Evolutionary conservation across 2,329 filamentous ascomycete species (phyloP).

Genomic region (Fusarium tupiense): DNA sequence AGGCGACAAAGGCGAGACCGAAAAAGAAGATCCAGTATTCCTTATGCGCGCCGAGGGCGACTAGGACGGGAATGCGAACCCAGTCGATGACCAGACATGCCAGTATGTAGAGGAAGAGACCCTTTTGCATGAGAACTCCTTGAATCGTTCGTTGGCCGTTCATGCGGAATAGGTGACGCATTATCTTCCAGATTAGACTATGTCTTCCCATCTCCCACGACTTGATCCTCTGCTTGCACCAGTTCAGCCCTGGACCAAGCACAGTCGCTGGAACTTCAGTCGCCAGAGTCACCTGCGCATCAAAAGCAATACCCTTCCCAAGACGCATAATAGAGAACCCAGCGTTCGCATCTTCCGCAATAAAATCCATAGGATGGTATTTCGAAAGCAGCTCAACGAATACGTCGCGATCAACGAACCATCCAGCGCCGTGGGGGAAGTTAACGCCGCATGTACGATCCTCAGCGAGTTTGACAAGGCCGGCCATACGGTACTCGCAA

Average conservation of each 20-base stretch:
- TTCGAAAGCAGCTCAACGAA: not conserved
- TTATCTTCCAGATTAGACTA: slow-evolving; percentile 15
- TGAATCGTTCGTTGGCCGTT: not conserved
- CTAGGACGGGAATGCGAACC: not conserved
- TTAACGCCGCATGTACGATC: not conserved
- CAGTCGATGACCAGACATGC: not conserved
- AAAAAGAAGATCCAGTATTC: slow-evolving; percentile 14
- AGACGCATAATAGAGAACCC: slow-evolving; percentile 4
- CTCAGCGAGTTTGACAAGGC: not conserved
- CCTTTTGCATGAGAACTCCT: not conserved
- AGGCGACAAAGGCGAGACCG: not conserved
- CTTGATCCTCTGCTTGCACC: slow-evolving; percentile 33
- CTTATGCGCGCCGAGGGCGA: not conserved
- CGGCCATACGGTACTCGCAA: not conserved
- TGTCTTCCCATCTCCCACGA: slow-evolving; percentile 33
- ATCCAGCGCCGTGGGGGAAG: not conserved
- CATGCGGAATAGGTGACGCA: not conserved
- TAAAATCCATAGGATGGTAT: slow-evolving; percentile 5
- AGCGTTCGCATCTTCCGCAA: not conserved
- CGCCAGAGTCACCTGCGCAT: not conserved
- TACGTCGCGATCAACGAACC: slow-evolving; percentile 2
- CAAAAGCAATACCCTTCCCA: not conserved
- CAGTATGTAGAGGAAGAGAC: not conserved
- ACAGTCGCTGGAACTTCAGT: slow-evolving; percentile 1
- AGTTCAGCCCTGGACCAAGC: slow-evolving; percentile 23